Conservation (phyloP, 1,284 basidiomycete species). For the Xerocomus nothofagi region DNA sequence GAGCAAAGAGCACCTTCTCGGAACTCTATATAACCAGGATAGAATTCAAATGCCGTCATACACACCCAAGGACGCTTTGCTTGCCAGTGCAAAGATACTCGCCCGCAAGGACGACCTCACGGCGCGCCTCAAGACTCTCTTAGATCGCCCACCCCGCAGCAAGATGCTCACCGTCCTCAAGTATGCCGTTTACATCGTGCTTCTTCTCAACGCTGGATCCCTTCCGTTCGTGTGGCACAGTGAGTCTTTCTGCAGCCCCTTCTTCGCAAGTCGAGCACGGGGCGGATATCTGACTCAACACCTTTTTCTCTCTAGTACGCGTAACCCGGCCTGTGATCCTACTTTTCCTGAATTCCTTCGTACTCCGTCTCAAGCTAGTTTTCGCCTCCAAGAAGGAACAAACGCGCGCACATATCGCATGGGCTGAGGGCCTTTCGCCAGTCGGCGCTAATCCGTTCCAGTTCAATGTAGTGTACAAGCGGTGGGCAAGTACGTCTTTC, state of each 20-base stretch:
- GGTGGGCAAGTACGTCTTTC: slow-evolving; percentile 55
- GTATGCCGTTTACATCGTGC: slow-evolving; percentile 37
- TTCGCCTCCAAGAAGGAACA: slow-evolving; percentile 42
- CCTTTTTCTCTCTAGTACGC: slow-evolving; percentile 44
- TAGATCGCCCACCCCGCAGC: slow-evolving; percentile 2
- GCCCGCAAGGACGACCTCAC: neutral
- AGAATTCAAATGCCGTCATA: slow-evolving; percentile 12
- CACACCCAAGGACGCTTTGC: slow-evolving; percentile 7
- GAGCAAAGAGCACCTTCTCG: no score
- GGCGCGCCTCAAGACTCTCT: slow-evolving; percentile 9
- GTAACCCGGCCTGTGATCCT: slow-evolving; percentile 52
- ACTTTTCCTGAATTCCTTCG: slow-evolving; percentile 38
- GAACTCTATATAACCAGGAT: no score
- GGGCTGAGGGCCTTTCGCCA: slow-evolving; percentile 48
- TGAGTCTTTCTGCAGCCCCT: slow-evolving; percentile 37
- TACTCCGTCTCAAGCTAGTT: slow-evolving; percentile 40
- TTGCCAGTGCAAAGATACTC: slow-evolving; percentile 22
- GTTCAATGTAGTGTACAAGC: slow-evolving; percentile 39
- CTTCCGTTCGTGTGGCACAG: slow-evolving; percentile 68
- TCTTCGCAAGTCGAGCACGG: neutral
- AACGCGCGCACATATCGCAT: slow-evolving; percentile 41
- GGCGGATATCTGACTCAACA: neutral
- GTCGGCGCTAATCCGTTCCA: slow-evolving; percentile 60
- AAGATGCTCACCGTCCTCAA: slow-evolving; percentile 30
- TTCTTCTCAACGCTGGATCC: slow-evolving; percentile 56